Evolutionary conservation across 495 filamentous ascomycete species (phyloP).

Genomic region (Neurospora pannonica): DNA sequence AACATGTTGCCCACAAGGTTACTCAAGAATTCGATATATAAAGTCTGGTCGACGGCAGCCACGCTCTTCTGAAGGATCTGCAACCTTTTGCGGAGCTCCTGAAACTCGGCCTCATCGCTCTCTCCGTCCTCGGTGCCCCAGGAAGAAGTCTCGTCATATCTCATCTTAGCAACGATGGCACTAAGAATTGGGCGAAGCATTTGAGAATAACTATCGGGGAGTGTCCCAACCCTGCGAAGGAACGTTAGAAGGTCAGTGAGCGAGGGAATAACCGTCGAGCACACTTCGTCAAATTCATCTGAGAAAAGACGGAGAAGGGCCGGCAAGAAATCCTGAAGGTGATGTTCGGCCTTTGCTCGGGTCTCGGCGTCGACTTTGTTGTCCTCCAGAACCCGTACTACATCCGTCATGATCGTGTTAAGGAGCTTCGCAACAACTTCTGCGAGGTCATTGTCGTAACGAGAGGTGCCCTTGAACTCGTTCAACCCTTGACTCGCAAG

Average conservation of each 20-base stretch:
- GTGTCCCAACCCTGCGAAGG: slow-evolving; percentile 63
- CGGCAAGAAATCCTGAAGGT: slow-evolving; percentile 73
- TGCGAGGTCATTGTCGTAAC: slow-evolving; percentile 89
- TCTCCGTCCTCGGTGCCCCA: slow-evolving; percentile 94
- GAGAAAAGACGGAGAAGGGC: slow-evolving; percentile 86
- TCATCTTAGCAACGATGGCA: slow-evolving; percentile 89
- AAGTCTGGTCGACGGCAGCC: slow-evolving; percentile 69
- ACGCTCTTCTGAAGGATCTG: slow-evolving; percentile 85
- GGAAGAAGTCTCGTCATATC: slow-evolving; percentile 85
- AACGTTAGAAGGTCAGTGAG: slow-evolving; percentile 83
- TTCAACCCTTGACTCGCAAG: slow-evolving; percentile 68
- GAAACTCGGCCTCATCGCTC: slow-evolving; percentile 97
- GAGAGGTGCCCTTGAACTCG: slow-evolving; percentile 64
- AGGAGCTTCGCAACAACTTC: slow-evolving; percentile 94
- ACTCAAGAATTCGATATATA: slow-evolving; percentile 79
- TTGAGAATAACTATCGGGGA: slow-evolving; percentile 57
- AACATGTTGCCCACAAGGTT: slow-evolving; percentile 78
- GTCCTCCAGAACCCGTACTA: slow-evolving; percentile 65
- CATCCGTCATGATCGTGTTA: slow-evolving; percentile 76
- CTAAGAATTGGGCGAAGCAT: slow-evolving; percentile 82
- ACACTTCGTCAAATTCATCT: slow-evolving; percentile 96
- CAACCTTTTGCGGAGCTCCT: slow-evolving; percentile 80
- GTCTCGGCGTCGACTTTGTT: slow-evolving; percentile 42
- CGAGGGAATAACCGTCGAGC: slow-evolving; percentile 84
- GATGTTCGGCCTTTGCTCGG: slow-evolving; percentile 55